These are phyloP conservation scores for Trametes cubensis DNA, from an alignment of 768 basidiomycete genomes.

Conservation along the genomic window DNA sequence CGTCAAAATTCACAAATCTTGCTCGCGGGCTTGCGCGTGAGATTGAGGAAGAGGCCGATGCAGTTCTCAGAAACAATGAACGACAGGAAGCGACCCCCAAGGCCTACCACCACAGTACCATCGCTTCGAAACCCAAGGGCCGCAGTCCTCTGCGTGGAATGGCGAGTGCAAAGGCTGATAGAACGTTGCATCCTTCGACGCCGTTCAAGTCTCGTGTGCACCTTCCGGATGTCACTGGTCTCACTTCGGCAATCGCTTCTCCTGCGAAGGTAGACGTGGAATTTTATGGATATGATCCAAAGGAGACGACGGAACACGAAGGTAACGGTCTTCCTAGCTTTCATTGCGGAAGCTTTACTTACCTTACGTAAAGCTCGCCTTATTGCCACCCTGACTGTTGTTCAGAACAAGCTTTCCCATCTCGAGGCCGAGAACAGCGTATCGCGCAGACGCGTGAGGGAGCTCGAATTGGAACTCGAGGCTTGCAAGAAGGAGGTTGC, in stretches of 20 bases:
- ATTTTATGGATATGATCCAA: slow-evolving; percentile 53
- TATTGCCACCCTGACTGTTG: slow-evolving; percentile 57
- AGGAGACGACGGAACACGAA: slow-evolving; percentile 59
- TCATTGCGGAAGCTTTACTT: background rate
- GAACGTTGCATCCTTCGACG: slow-evolving; percentile 13
- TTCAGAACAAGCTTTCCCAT: slow-evolving; percentile 69
- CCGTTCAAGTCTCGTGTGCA: slow-evolving; percentile 43
- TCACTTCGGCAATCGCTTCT: slow-evolving; percentile 77
- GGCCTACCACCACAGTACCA: slow-evolving; percentile 19
- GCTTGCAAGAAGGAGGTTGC: slow-evolving; percentile 78
- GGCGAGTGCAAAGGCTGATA: slow-evolving; percentile 24
- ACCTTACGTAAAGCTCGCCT: slow-evolving; percentile 52
- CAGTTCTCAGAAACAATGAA: slow-evolving; percentile 25
- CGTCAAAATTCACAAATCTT: slow-evolving; percentile 63
- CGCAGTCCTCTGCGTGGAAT: slow-evolving; percentile 46
- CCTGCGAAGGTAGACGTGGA: slow-evolving; percentile 61
- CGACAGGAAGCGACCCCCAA: slow-evolving; percentile 7
- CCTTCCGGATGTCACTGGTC: slow-evolving; percentile 81
- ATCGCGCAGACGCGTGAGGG: slow-evolving; percentile 79
- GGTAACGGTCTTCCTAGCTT: slow-evolving; percentile 44
- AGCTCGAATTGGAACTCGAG: slow-evolving; percentile 86
- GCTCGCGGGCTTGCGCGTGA: slow-evolving; percentile 60
- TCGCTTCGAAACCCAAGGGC: slow-evolving; percentile 6
- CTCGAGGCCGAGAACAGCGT: slow-evolving; percentile 83
- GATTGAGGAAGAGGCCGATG: slow-evolving; percentile 44